Percentiles rank a stretch among this genome's conserved stretches.
Evolutionary conservation across 108 stramenopile species (phyloP).

Genomic region (Fragilariopsis cylindrus): DNA sequence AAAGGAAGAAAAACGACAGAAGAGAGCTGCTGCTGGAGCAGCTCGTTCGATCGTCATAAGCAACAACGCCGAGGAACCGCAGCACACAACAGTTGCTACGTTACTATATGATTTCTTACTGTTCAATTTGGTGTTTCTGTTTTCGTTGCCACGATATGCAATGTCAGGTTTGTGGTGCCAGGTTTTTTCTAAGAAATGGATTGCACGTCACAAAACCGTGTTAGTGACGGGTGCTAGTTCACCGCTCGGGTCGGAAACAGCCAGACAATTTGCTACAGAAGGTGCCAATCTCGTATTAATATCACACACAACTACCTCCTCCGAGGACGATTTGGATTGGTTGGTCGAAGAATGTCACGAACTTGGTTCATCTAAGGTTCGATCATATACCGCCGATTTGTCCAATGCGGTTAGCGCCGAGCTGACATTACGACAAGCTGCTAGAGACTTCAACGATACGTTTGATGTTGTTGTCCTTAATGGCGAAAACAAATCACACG

Average conservation of each 20-base stretch:
- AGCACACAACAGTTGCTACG: neutral
- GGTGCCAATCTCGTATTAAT: slow-evolving; percentile 46
- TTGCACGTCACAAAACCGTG: slow-evolving; percentile 36
- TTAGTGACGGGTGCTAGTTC: slow-evolving; percentile 57
- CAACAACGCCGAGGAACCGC: neutral
- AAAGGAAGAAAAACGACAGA: slow-evolving; percentile 8
- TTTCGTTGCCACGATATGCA: neutral
- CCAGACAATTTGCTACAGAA: slow-evolving; percentile 40
- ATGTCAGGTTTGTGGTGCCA: slow-evolving; percentile 4
- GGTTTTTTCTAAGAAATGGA: slow-evolving; percentile 12
- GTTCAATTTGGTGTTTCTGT: neutral
- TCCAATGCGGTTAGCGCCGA: slow-evolving; percentile 26
- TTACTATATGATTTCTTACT: slow-evolving; percentile 1
- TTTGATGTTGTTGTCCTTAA: slow-evolving; percentile 39
- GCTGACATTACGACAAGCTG: slow-evolving; percentile 25
- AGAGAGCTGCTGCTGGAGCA: neutral
- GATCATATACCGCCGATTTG: slow-evolving; percentile 24
- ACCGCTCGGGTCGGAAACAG: slow-evolving; percentile 56
- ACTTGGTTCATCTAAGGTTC: slow-evolving; percentile 21
- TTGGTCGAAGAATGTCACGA: slow-evolving; percentile 45
- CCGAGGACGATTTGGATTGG: slow-evolving; percentile 21
- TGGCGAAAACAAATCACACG: slow-evolving; percentile 27
- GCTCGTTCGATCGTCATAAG: too few relatives aligned
- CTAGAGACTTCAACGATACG: slow-evolving; percentile 8
- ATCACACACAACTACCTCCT: slow-evolving; percentile 21